A percentile compares a stretch with the other conserved stretches of the same genome.
Conservation (phyloP, 768 basidiomycete species). For the Leccinum pellstonianum region DNA sequence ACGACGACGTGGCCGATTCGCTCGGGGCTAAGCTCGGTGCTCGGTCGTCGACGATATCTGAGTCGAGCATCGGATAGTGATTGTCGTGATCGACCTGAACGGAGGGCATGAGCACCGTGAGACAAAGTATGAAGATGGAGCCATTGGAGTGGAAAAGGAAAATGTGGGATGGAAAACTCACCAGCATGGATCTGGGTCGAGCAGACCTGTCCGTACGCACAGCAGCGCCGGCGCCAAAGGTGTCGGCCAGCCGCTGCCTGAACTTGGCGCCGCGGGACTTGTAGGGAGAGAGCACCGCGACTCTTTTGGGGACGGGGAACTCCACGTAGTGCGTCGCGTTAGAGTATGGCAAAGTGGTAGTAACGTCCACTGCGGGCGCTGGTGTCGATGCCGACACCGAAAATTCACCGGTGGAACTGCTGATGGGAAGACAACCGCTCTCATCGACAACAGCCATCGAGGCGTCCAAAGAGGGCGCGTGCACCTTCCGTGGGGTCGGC, state of each 20-base stretch:
- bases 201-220: slow-evolving; percentile 26
- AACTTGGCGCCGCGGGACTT: slow-evolving; percentile 22
- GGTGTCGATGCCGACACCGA: neutral
- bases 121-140: neutral
- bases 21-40: slow-evolving; percentile 3
- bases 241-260: slow-evolving; percentile 15
- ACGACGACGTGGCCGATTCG: slow-evolving; percentile 3
- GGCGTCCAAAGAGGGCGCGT: neutral
- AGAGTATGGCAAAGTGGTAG: neutral
- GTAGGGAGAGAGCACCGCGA: slow-evolving; percentile 12
- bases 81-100: slow-evolving; percentile 16
- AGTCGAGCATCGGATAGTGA: slow-evolving; percentile 4
- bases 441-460: slow-evolving; percentile 1
- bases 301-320: neutral
- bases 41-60: neutral
- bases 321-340: neutral
- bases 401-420: neutral
- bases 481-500: neutral
- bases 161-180: neutral
- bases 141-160: neutral
- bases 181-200: slow-evolving; percentile 13
- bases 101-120: neutral
- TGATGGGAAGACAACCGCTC: neutral
- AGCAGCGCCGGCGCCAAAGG: slow-evolving; percentile 19
- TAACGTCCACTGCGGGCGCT: neutral